A percentile compares a stretch with the other conserved stretches of the same genome.
Evolutionary conservation across 345 rosid genomes (phyloP).

Genomic region (Alliaria petiolata): DNA sequence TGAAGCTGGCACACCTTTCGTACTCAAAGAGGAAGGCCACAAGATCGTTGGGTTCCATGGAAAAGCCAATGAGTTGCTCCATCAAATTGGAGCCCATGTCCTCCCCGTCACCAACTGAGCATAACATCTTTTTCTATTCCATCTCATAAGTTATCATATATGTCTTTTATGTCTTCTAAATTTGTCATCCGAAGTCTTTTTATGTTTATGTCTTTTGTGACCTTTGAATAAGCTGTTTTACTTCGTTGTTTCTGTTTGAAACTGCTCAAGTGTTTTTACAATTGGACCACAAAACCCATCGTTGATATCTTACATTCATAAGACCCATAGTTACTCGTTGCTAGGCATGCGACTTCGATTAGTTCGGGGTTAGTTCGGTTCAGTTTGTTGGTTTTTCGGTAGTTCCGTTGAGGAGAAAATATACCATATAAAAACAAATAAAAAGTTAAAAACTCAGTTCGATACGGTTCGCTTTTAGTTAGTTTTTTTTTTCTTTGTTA

Average conservation of each 20-base stretch:
- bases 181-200: not conserved
- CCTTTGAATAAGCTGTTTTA: not conserved
- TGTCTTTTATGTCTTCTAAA: not conserved
- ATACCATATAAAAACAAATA: no score
- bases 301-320: no score
- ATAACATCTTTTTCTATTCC: not conserved
- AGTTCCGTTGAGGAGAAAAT: no score
- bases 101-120: not conserved
- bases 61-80: not conserved
- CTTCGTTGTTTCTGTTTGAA: not conserved
- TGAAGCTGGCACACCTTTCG: slow-evolving; percentile 2
- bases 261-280: no score
- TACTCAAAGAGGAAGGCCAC: not conserved
- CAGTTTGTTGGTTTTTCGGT: no score
- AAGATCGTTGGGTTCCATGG: slow-evolving; percentile 32
- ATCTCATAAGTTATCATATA: not conserved
- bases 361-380: no score
- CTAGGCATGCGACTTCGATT: no score
- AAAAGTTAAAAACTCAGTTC: no score
- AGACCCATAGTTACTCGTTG: no score
- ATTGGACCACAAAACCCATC: no score
- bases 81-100: not conserved
- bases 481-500: no score
- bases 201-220: not conserved
- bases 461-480: no score